Base-by-base conservation (phyloP, 495 filamentous ascomycete genomes). In the Trichocladium uniseriatum region DNA sequence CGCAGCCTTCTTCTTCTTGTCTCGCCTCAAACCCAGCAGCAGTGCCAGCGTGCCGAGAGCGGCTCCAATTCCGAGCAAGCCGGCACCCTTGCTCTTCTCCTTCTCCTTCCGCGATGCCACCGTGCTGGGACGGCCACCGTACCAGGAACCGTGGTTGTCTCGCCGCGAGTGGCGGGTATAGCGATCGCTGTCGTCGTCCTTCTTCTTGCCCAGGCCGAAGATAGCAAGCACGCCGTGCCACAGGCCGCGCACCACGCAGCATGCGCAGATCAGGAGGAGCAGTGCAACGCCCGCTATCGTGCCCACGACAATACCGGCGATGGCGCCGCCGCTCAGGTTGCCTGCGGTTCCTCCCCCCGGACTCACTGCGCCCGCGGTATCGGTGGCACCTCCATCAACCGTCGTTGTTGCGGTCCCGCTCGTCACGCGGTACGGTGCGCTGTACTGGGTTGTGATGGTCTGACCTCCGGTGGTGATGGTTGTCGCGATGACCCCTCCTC, bases 231-330 rank as follows among this genome's bases (percentile, higher is more conserved):
- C 46, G 14, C 69, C 75, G 47, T 83, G 76, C 63, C 86, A 74
- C 16, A 81, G 65, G 8, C 81, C 81, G 51, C 76, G 78, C 51
- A 82, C 76, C 56, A 87, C 83, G 67, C 81, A 79, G 71, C 79
- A 89, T 61, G 81, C 77, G 66, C 84, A 89, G 44, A 94, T 55
- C 4, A 91, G 75, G 10, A 86, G 59, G 14, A 94, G 72, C 2
- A 94, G 64, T 41, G 82, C 62, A 19, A 89, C 73, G 57, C 84
- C 89, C n/a, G 77, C 79, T 54, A 95, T 77, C 5, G 82, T 79
- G 54, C 89, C 89, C 41, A 95, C 84, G 52, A 95, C 89, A 55
- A 95, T 95, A 37, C 89, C 89, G n/a, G 89, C 89, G 57, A 95
- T 95, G 20, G 89, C 89, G 49, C 89, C 89, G 42, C 78, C 80